Conservation (phyloP, 179 eudicot species). For the Sideroxylon spinosum region DNA sequence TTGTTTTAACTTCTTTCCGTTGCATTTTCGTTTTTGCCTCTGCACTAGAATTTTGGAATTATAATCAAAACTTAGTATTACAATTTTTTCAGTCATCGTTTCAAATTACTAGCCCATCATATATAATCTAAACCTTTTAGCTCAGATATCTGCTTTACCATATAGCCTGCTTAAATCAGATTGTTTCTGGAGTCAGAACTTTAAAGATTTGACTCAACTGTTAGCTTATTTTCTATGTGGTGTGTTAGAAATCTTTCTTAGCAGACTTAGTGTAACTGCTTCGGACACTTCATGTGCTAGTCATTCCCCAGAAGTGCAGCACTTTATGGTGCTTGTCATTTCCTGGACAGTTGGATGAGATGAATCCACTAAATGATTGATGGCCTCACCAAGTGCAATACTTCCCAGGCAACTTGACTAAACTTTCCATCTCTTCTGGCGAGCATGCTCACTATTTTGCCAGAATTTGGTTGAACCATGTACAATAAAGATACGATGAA, state of each 20-base stretch:
- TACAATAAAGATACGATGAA: background rate
- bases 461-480: background rate
- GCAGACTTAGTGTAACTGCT: background rate
- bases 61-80: background rate
- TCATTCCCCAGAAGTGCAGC: background rate
- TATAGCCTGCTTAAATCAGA: background rate
- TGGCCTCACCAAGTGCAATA: background rate
- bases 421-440: background rate
- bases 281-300: background rate
- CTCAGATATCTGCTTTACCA: background rate
- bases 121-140: background rate
- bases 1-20: background rate
- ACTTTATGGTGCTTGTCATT: no score
- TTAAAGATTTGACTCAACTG: background rate
- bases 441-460: background rate
- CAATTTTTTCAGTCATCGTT: background rate
- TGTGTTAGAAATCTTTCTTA: background rate
- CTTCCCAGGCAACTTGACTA: background rate
- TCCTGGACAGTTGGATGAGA: background rate
- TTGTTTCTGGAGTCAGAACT: background rate
- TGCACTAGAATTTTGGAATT: background rate
- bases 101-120: background rate
- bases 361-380: conserved; percentile 10
- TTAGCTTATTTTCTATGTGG: background rate
- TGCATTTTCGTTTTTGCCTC: background rate